Evolutionary conservation across 805 yeast genomes (phyloP).

Genomic region (Myxozyma monticola): DNA sequence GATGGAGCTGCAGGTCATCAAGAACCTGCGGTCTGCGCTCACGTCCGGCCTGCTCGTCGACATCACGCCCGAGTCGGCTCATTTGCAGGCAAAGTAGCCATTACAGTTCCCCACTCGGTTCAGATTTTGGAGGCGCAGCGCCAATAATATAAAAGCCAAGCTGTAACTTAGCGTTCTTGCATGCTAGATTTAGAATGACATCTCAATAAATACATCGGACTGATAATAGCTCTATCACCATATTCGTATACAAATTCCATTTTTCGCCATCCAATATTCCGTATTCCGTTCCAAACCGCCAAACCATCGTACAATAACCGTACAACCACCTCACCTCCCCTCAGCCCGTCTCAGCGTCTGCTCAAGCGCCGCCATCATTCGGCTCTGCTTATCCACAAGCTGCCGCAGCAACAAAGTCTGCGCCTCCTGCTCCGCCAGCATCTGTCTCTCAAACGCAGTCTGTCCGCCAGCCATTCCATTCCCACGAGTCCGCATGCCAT

Average conservation of each 20-base stretch:
- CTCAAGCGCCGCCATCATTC: conserved; percentile 25
- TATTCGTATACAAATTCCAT: too few relatives aligned
- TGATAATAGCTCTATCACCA: too few relatives aligned
- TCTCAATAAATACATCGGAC: too few relatives aligned
- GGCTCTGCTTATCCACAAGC: conserved; percentile 20
- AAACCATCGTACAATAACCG: too few relatives aligned
- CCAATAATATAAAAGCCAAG: too few relatives aligned
- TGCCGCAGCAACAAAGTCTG: conserved; percentile 24
- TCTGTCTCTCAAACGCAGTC: conserved; percentile 19
- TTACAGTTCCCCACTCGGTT: too few relatives aligned
- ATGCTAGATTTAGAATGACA: too few relatives aligned
- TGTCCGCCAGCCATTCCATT: background rate
- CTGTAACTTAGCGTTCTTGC: too few relatives aligned
- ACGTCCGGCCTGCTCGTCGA: conserved; percentile 60
- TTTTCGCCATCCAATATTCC: too few relatives aligned
- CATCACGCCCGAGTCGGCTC: conserved; percentile 22
- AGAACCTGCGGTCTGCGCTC: conserved; percentile 61
- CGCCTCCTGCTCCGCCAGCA: conserved; percentile 22
- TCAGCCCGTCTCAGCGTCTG: conserved; percentile 16
- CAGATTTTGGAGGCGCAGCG: too few relatives aligned
- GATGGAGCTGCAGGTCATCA: conserved; percentile 79
- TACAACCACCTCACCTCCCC: background rate
- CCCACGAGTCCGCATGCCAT: background rate
- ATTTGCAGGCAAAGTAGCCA: conserved; percentile 7
- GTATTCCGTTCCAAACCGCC: too few relatives aligned